Percentiles rank a stretch among this genome's conserved stretches.
Conservation (phyloP, 129 eudicot species). For the Flaveria linearis region DNA sequence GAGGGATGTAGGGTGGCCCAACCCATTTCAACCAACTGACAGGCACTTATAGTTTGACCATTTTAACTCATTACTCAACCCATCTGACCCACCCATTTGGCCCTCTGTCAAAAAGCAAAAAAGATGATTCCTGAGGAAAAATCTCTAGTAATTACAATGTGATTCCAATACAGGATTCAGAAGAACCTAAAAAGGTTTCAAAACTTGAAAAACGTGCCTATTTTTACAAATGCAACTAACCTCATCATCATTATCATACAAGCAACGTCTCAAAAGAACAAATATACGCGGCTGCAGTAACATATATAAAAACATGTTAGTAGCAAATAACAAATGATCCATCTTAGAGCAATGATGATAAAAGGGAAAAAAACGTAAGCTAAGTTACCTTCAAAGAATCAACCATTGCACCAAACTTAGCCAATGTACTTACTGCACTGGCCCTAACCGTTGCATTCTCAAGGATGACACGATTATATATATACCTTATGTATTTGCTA, state of each 20-base stretch:
- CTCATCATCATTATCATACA: constrained; percentile 92
- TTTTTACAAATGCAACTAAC: constrained; percentile 42
- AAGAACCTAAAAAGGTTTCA: not conserved
- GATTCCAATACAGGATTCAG: not conserved
- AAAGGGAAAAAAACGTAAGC: not conserved
- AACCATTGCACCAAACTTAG: constrained; percentile 85
- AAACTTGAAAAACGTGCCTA: not conserved
- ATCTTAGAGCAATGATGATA: not conserved
- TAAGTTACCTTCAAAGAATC: constrained; percentile 72
- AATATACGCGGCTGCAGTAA: constrained; percentile 83
- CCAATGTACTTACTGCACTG: constrained; percentile 90
- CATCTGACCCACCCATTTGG: not conserved
- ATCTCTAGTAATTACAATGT: not conserved
- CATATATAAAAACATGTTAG: constrained; percentile 21
- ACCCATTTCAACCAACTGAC: not conserved
- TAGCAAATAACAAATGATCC: constrained; percentile 1
- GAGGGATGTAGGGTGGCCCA: not conserved
- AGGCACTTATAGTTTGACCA: not conserved
- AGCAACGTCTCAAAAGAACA: constrained; percentile 77
- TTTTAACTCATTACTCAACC: not conserved
- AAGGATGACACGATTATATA: constrained; percentile 89
- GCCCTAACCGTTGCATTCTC: constrained; percentile 98
- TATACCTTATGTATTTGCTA: constrained; percentile 88
- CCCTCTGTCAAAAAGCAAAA: not conserved
- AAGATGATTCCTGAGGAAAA: not conserved